A percentile compares a stretch with the other conserved stretches of the same genome.
Conservation (phyloP, 805 yeast species). For the Wickerhamiella slavikovae region DNA sequence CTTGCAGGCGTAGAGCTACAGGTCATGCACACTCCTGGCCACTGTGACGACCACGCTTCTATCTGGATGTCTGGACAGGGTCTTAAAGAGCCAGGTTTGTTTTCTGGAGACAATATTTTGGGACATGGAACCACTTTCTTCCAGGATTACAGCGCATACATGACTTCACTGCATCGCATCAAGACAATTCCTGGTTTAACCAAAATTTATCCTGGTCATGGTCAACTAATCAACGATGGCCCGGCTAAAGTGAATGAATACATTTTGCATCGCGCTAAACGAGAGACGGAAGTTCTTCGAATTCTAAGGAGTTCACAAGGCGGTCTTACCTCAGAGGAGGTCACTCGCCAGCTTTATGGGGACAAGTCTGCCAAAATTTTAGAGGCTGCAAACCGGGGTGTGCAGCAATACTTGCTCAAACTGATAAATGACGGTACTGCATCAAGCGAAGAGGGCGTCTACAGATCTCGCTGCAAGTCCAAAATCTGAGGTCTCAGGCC, state of each 20-base stretch:
- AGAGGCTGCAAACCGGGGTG: slow-evolving; percentile 17
- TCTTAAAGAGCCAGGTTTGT: slow-evolving; percentile 17
- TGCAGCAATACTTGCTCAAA: slow-evolving; percentile 15
- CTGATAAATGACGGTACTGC: slow-evolving; percentile 11
- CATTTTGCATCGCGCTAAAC: slow-evolving; percentile 17
- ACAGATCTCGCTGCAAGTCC: no score
- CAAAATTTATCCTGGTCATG: slow-evolving; percentile 20
- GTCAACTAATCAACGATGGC: slow-evolving; percentile 16
- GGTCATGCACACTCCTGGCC: slow-evolving; percentile 19
- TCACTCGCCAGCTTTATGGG: slow-evolving; percentile 13
- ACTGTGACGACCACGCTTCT: slow-evolving; percentile 19
- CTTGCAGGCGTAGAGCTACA: slow-evolving; percentile 14
- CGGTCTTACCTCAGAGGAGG: slow-evolving; percentile 6
- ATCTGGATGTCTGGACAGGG: slow-evolving; percentile 17
- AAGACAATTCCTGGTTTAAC: slow-evolving; percentile 6
- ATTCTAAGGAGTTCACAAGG: slow-evolving; percentile 5
- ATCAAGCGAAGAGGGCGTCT: slow-evolving; percentile 4
- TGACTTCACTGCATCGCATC: slow-evolving; percentile 15
- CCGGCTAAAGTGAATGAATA: slow-evolving; percentile 14
- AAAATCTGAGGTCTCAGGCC: no score
- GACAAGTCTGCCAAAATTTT: slow-evolving; percentile 12
- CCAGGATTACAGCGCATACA: slow-evolving; percentile 14
- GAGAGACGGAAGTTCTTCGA: slow-evolving; percentile 16
- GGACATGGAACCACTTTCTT: slow-evolving; percentile 21
- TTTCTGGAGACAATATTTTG: slow-evolving; percentile 20